Conservation (phyloP, 2,329 filamentous ascomycete species). For the Elsinoe perseae region DNA sequence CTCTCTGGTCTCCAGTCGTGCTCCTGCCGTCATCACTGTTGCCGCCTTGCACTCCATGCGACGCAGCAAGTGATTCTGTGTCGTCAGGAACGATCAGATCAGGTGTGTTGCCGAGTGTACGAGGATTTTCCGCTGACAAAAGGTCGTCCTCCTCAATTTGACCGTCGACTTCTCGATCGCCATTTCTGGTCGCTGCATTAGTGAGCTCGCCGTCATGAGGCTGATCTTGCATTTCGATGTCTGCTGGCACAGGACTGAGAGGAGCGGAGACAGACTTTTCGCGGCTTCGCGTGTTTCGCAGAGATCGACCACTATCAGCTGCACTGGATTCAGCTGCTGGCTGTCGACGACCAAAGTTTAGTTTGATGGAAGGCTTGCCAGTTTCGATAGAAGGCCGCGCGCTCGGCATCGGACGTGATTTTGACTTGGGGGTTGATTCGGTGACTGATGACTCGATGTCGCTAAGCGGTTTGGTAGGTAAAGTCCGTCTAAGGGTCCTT, state of each 20-base stretch:
- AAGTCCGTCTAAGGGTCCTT: conserved; percentile 20
- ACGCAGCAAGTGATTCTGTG: not conserved
- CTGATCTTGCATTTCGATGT: not conserved
- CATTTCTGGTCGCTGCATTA: not conserved
- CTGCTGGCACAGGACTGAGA: not conserved
- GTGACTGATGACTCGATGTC: conserved; percentile 21
- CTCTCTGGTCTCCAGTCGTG: not conserved
- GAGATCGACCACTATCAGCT: not conserved
- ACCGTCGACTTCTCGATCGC: not conserved
- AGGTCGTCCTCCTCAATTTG: not conserved
- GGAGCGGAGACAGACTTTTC: not conserved
- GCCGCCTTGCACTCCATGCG: not conserved
- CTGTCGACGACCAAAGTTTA: not conserved
- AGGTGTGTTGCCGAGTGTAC: not conserved
- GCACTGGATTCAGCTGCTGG: not conserved
- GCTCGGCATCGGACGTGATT: not conserved
- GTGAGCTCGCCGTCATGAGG: not conserved
- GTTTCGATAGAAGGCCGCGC: conserved; percentile 11
- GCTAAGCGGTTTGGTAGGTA: not conserved
- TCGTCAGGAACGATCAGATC: not conserved
- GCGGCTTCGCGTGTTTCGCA: not conserved
- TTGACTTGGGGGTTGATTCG: conserved; percentile 28
- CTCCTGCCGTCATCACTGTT: not conserved
- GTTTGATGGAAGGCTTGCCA: conserved; percentile 1
- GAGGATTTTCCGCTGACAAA: not conserved